A percentile compares a stretch with the other conserved stretches of the same genome.
These are phyloP conservation scores for Boechera stricta DNA, from an alignment of 345 rosid genomes.

Conservation along the genomic window DNA sequence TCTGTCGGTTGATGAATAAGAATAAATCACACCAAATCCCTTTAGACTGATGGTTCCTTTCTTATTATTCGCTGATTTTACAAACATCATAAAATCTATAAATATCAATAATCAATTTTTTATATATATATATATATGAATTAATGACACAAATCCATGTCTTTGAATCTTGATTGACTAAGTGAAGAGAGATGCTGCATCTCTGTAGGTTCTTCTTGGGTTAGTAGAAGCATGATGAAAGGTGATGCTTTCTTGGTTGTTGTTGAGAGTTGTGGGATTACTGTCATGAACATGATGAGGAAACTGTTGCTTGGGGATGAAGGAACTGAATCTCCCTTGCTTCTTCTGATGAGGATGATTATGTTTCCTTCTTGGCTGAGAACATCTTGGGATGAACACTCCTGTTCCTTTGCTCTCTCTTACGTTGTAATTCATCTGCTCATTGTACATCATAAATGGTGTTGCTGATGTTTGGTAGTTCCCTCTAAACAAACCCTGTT, in stretches of 20 bases:
- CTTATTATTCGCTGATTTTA: conserved; percentile 40
- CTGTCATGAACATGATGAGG: conserved; percentile 35
- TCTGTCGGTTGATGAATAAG: conserved; percentile 14
- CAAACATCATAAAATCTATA: conserved; percentile 16
- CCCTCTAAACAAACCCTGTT: conserved; percentile 60
- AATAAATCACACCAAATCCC: conserved; percentile 37
- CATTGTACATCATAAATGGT: conserved; percentile 50
- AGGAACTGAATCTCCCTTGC: conserved; percentile 62
- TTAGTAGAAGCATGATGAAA: conserved; percentile 39
- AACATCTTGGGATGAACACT: conserved; percentile 78
- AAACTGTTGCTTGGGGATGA: conserved; percentile 51
- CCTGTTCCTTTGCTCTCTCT: conserved; percentile 94
- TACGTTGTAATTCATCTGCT: conserved; percentile 53
- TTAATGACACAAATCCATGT: conserved; percentile 39
- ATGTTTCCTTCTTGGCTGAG: conserved; percentile 65
- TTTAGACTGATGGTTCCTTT: conserved; percentile 40
- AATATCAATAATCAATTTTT: conserved; percentile 33
- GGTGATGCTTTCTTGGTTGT: conserved; percentile 28
- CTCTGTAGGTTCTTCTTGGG: conserved; percentile 49
- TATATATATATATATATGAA: conserved; percentile 31
- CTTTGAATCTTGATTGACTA: conserved; percentile 34
- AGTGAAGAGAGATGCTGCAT: conserved; percentile 49
- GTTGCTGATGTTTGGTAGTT: conserved; percentile 51
- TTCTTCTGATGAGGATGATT: conserved; percentile 46
- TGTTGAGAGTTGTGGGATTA: conserved; percentile 36